Conservation (phyloP, 805 yeast species). For the Candida koratica region DNA sequence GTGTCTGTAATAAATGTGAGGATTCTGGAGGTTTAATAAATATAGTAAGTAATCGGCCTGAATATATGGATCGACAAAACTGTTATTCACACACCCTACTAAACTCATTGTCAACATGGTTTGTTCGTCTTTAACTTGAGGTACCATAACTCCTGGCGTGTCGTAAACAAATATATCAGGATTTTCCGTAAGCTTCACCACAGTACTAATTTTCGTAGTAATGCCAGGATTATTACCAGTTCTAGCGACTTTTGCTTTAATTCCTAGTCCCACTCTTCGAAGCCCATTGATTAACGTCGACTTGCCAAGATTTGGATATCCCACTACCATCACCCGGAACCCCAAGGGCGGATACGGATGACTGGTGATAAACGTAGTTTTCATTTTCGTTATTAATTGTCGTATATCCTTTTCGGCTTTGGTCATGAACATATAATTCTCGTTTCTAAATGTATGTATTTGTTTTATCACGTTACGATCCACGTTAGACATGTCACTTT, state of each 20-base stretch:
- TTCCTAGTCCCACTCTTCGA: slow-evolving; percentile 41
- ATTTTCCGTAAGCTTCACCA: slow-evolving; percentile 55
- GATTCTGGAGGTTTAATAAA: slow-evolving; percentile 62
- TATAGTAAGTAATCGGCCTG: slow-evolving; percentile 83
- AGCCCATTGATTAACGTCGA: slow-evolving; percentile 79
- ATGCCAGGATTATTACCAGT: slow-evolving; percentile 92
- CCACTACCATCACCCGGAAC: slow-evolving; percentile 67
- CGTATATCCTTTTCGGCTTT: slow-evolving; percentile 48
- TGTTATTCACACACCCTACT: slow-evolving; percentile 69
- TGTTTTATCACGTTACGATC: slow-evolving; percentile 28
- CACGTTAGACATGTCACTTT: slow-evolving; percentile 58
- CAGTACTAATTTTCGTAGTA: slow-evolving; percentile 72
- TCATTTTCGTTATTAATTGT: slow-evolving; percentile 47
- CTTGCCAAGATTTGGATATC: slow-evolving; percentile 98
- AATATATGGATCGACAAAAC: slow-evolving; percentile 74
- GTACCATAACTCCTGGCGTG: slow-evolving; percentile 90
- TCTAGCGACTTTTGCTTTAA: slow-evolving; percentile 61
- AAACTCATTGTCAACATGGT: slow-evolving; percentile 73
- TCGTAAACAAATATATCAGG: slow-evolving; percentile 75
- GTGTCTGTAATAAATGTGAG: slow-evolving; percentile 45
- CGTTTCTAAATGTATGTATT: slow-evolving; percentile 31
- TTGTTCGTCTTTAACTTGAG: slow-evolving; percentile 58
- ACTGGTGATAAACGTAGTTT: slow-evolving; percentile 42
- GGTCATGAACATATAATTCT: slow-evolving; percentile 46
- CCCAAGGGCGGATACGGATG: slow-evolving; percentile 83